phyloP scores from a whole-genome alignment of 2,329 filamentous ascomycete genomes.

The Grosmannia penicillata region DNA sequence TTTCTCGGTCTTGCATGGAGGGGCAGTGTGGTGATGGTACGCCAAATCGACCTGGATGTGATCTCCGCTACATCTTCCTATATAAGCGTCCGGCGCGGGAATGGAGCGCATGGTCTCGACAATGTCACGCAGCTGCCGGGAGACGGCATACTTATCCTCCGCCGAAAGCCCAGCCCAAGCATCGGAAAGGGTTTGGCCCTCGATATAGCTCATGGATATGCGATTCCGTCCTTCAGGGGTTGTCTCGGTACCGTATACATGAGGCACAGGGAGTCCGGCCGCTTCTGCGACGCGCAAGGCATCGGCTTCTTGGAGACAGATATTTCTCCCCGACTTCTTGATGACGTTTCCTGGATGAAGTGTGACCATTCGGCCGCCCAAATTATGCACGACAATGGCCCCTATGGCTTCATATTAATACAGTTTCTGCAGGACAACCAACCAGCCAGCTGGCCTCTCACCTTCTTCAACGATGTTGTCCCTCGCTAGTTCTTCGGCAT shows the following conservation, averaged over 20 bases:
- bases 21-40: slow-evolving; percentile 11
- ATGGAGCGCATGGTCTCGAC: slow-evolving; percentile 7
- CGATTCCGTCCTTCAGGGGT: slow-evolving; percentile 7
- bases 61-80: slow-evolving; percentile 4
- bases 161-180: neutral
- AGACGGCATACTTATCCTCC: neutral
- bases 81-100: slow-evolving; percentile 10
- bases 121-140: slow-evolving; percentile 9
- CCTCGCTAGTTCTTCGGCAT: neutral
- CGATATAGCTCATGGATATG: slow-evolving; percentile 14
- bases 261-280: slow-evolving; percentile 12
- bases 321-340: slow-evolving; percentile 13
- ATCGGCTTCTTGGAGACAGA: slow-evolving; percentile 12
- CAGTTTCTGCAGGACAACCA: neutral
- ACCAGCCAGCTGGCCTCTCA: neutral
- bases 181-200: slow-evolving; percentile 13
- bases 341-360: slow-evolving; percentile 11
- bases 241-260: slow-evolving; percentile 8
- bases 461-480: neutral
- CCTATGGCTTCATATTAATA: neutral
- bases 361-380: slow-evolving; percentile 11
- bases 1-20: slow-evolving; percentile 12
- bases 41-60: neutral
- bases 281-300: slow-evolving; percentile 12
- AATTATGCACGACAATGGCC: slow-evolving; percentile 10